Base-by-base conservation (phyloP, 2,329 filamentous ascomycete species). In the Arthroderma uncinatum region DNA sequence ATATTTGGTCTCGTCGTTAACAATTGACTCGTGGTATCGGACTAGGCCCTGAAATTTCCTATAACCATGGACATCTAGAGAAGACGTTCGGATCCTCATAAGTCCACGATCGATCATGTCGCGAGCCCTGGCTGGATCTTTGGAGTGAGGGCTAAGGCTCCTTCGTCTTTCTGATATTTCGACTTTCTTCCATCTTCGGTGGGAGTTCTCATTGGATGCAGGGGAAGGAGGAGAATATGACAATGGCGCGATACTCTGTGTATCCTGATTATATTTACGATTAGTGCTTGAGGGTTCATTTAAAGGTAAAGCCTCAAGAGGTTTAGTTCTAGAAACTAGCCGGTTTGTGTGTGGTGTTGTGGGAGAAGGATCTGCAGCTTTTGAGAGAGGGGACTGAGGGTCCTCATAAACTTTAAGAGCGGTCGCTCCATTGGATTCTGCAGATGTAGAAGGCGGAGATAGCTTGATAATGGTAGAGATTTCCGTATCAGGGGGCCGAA, bases 391-490 rank as follows among this genome's bases (percentile, higher is more conserved):
- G 2, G 67, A 72, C 55, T 77, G 75, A 1, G 77, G 77, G 60
- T 80, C 78, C 65, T 81, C 79, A 61, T 78, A 79, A 28, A 79
- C 77, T 55, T 75, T 75, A 2, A 79, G 55, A 10, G 56, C 57
- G 33, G 61, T 61, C 21, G 54, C 44, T 4, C 62, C 33, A 40
- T 52, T 52, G 28, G 48, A 53, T 7, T 39, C 50, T 14, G 36
- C 25, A n/a, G n/a, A 7, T 6, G 30, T 53, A 4, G 23, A 14
- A 37, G 50, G 50, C 6, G 50, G 50, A 23, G 50, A 53, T 12
- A 37, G 16, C 23, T 53, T 39, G 33, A 28, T 9, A 36, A 53
- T 53, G 30, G 50, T 37, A 12, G 33, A 39, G 30, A 5, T 37
- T 53, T 39, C 21, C 3, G 50, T 16, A 10, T 37, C 36, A n/a